phyloP scores from a whole-genome alignment of 768 basidiomycete genomes.

The Suillus lakei region DNA sequence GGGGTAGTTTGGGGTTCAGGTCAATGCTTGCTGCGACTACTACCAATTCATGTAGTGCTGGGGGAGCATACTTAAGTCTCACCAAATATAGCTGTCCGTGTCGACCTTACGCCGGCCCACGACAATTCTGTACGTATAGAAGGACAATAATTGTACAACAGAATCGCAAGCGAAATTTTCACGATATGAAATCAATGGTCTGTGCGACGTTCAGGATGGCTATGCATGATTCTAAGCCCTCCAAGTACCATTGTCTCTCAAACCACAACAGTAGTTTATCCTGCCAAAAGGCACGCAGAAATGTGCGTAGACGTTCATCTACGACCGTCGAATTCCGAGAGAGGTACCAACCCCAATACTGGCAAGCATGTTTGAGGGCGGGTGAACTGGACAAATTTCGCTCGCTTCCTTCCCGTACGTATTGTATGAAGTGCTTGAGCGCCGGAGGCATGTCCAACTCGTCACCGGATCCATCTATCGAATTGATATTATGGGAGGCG shows the following conservation, averaged over 20 bases:
- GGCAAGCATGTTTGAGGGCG: background rate
- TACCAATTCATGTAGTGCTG: too few relatives aligned
- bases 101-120: too few relatives aligned
- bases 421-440: background rate
- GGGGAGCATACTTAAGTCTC: too few relatives aligned
- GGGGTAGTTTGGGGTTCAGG: too few relatives aligned
- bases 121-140: too few relatives aligned
- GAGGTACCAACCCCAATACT: background rate
- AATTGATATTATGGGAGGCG: background rate
- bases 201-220: background rate
- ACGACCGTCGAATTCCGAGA: background rate
- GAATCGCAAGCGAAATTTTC: background rate
- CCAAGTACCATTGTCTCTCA: background rate
- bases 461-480: background rate
- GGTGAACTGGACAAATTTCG: background rate
- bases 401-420: background rate
- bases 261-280: background rate
- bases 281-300: background rate
- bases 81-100: too few relatives aligned
- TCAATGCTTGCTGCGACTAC: too few relatives aligned
- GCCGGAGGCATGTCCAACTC: background rate
- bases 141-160: too few relatives aligned
- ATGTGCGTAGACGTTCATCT: background rate
- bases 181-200: background rate
- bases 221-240: constrained; percentile 3